Evolutionary conservation across 2,329 filamentous ascomycete genomes (phyloP).

Genomic region (Botrytis elliptica): DNA sequence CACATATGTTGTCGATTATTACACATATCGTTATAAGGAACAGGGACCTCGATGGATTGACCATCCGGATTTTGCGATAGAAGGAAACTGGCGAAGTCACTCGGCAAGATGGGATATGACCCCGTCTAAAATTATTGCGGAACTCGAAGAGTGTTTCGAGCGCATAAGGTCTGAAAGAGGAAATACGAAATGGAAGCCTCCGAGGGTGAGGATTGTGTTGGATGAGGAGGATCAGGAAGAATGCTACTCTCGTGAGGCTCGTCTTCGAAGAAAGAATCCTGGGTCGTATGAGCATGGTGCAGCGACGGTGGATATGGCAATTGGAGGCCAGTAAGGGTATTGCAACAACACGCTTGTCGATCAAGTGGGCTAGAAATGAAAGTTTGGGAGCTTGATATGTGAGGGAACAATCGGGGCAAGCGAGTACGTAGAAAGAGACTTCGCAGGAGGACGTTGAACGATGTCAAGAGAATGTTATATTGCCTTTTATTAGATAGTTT

Average conservation of each 20-base stretch:
- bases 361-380: too few species aligned
- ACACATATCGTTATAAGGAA: neutral
- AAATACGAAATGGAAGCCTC: neutral
- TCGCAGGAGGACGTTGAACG: accelerated
- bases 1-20: neutral
- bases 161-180: neutral
- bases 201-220: neutral
- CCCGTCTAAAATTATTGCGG: neutral
- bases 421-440: neutral
- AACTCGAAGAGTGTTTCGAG: neutral
- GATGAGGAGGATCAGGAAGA: neutral
- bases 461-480: neutral
- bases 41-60: constrained; percentile 1
- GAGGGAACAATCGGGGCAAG: neutral
- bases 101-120: neutral
- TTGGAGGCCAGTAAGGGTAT: neutral
- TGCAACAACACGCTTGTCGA: too few species aligned
- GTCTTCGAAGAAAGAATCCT: neutral
- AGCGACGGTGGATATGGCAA: neutral
- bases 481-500: neutral
- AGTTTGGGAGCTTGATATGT: too few species aligned
- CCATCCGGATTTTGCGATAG: constrained; percentile 1
- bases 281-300: neutral
- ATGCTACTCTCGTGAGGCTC: neutral
- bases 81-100: neutral